These are phyloP conservation scores for Colletotrichum tamarilloi DNA, from an alignment of 2,329 filamentous ascomycete genomes.

Conservation along the genomic window DNA sequence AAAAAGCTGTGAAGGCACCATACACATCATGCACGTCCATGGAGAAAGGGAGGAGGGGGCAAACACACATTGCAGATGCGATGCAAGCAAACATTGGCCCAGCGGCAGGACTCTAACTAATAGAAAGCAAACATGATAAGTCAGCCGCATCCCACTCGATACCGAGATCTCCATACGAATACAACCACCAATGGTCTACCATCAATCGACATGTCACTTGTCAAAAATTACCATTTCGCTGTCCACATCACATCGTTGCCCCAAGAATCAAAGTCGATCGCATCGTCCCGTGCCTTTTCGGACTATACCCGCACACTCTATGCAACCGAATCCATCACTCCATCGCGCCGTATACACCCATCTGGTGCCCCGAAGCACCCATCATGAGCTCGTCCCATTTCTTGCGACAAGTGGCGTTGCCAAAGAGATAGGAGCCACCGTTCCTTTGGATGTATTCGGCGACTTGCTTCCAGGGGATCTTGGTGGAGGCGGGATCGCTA, in stretches of 20 bases:
- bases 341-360: background rate
- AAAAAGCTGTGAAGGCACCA: slow-evolving; percentile 22
- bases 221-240: background rate
- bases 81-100: slow-evolving; percentile 25
- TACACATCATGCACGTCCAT: background rate
- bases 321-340: background rate
- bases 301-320: background rate
- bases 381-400: slow-evolving; percentile 61
- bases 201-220: slow-evolving; percentile 6
- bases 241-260: background rate
- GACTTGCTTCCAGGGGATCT: slow-evolving; percentile 68
- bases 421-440: slow-evolving; percentile 69
- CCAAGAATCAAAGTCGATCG: background rate
- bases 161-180: background rate
- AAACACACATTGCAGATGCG: slow-evolving; percentile 5
- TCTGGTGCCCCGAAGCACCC: slow-evolving; percentile 2
- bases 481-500: slow-evolving; percentile 45
- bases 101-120: slow-evolving; percentile 31
- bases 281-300: background rate
- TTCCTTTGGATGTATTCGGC: slow-evolving; percentile 62
- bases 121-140: slow-evolving; percentile 15
- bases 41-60: background rate
- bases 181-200: background rate
- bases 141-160: slow-evolving; percentile 9
- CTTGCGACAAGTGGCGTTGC: slow-evolving; percentile 68